Evolutionary conservation across 139 green algal species (phyloP), one percentile per base, ranked within the genome.

Genomic region (Raphidocelis subcapitata): DNA sequence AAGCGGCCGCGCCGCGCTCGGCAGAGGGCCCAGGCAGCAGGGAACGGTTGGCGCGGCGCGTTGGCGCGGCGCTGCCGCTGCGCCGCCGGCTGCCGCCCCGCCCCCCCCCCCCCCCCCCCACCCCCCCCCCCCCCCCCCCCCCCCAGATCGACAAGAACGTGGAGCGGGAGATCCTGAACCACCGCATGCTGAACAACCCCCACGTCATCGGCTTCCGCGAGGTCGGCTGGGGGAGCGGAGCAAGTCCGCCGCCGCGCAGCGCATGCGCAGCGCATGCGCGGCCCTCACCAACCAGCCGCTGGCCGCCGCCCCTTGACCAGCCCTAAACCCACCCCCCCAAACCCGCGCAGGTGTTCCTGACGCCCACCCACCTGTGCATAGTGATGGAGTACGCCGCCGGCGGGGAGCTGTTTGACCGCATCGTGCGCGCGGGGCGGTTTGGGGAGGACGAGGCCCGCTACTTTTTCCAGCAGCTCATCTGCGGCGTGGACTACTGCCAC

Each of bases 391-490:
- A 89, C 59, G 92, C 89, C 14, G 85, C 85, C 3, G 94, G 95
- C 4, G 95, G 95, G 3, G 95, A 99, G 86, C 83, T 98, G n/a
- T 98, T 98, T 81, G 91, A 98, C 61, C 83, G 92, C 28, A 98
- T 99, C 68, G 93, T 95, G 12, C 89, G 90, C 37, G 91, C 92
- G 3, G 94, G 94, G 3, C 84, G 93, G 1, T 98, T 99, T 76
- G 82, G 35, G 36, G 96, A 99, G 69, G 92, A 98, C 51, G 96
- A 99, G 84, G 96, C 96, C 3, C 74, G 96, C 4, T 99, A 95
- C 79, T 99, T 98, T 79, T 99, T 99, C 75, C 96, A 99, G 84
- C 96, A 99, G 85, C 79, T 99, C 16, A 93, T 98, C 18, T 73
- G 75, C 5, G 96, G 96, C 24, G 92, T 99, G 52, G 87, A 94